Conservation (phyloP, 805 yeast genomes). For the Scheffersomyces lignosus region DNA sequence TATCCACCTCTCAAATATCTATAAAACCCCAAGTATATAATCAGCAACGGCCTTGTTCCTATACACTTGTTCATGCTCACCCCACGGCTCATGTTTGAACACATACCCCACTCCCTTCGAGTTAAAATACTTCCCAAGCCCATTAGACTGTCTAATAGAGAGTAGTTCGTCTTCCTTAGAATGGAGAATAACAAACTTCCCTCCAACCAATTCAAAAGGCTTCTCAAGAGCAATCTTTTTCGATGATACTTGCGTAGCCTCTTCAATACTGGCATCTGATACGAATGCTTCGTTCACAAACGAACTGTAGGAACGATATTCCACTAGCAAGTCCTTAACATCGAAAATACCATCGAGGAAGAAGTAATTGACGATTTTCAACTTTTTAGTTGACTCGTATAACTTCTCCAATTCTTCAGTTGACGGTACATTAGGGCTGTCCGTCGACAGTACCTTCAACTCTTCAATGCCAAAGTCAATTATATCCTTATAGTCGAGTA, state of each 20-base stretch:
- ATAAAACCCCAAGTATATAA: background rate
- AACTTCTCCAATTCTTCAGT: background rate
- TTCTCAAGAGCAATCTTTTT: background rate
- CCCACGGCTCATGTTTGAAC: no score
- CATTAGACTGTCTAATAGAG: conserved; percentile 50
- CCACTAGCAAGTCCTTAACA: conserved; percentile 48
- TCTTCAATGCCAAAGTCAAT: conserved; percentile 13
- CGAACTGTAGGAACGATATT: conserved; percentile 57
- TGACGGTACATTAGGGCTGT: background rate
- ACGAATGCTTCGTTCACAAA: conserved; percentile 63
- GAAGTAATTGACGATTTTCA: conserved; percentile 10
- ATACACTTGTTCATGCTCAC: conserved; percentile 68
- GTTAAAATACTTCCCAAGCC: no score
- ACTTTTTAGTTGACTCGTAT: background rate
- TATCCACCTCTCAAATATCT: no score
- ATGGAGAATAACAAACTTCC: conserved; percentile 48
- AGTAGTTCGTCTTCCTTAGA: conserved; percentile 69
- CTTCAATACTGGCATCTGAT: conserved; percentile 13
- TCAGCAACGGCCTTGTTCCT: conserved; percentile 37
- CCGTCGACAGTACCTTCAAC: background rate
- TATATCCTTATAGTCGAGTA: conserved; percentile 30
- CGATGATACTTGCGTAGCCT: conserved; percentile 27
- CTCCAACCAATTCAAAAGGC: conserved; percentile 5
- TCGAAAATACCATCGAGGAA: conserved; percentile 75
- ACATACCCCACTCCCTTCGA: no score